Conservation (phyloP, 202 grass and related monocot genomes). For the Setaria italica region DNA sequence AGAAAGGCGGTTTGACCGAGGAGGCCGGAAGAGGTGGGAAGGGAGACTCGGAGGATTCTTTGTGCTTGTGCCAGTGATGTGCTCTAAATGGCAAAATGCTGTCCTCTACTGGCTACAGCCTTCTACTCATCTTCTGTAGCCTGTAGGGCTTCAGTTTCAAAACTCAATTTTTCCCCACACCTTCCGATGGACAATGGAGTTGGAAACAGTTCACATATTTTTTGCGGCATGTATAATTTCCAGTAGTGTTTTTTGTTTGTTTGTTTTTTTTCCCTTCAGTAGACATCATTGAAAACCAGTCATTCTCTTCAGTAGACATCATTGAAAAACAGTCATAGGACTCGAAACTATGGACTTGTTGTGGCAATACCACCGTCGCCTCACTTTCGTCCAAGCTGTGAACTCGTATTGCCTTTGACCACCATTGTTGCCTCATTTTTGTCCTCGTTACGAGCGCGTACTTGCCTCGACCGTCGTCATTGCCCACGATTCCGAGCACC, state of each 20-base stretch:
- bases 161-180: neutral
- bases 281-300: too few relatives aligned
- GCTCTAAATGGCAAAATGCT: slow-evolving; percentile 29
- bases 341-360: neutral
- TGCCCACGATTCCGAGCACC: neutral
- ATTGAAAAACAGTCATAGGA: neutral
- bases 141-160: neutral
- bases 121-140: neutral
- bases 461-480: neutral
- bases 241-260: neutral
- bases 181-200: neutral
- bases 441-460: neutral
- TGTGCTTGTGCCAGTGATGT: slow-evolving; percentile 41
- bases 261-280: neutral
- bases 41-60: slow-evolving; percentile 51
- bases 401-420: neutral
- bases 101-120: neutral
- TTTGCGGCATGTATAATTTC: neutral
- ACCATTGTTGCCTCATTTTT: neutral
- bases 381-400: neutral
- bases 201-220: neutral
- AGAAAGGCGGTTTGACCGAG: slow-evolving; percentile 74
- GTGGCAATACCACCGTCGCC: neutral
- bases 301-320: neutral
- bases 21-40: slow-evolving; percentile 34